phyloP scores from a whole-genome alignment of 2,329 filamentous ascomycete species.

The Aspergillus cejpii region DNA sequence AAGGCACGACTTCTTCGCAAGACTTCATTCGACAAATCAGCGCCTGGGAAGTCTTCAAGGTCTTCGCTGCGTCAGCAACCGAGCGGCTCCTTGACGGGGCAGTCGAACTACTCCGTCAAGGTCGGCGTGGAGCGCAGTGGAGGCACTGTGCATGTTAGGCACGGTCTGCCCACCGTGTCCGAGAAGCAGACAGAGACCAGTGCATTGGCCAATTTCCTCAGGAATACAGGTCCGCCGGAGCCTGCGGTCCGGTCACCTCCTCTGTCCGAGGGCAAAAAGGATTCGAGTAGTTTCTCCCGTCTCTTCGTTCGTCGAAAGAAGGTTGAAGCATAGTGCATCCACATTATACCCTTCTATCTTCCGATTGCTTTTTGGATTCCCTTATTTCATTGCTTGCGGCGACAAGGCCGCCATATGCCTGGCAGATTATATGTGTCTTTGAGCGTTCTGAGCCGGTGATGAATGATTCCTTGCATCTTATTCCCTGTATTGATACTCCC shows the following conservation, averaged over 20 bases:
- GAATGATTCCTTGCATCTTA: slow-evolving; percentile 14
- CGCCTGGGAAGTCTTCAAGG: slow-evolving; percentile 28
- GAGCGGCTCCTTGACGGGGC: slow-evolving; percentile 24
- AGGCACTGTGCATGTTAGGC: slow-evolving; percentile 6
- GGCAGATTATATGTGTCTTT: slow-evolving; percentile 5
- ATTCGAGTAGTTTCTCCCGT: slow-evolving; percentile 15
- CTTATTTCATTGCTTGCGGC: slow-evolving; percentile 8
- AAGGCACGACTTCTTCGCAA: slow-evolving; percentile 34
- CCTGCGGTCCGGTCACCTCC: slow-evolving; percentile 15
- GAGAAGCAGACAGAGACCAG: slow-evolving; percentile 46
- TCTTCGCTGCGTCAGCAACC: slow-evolving; percentile 32
- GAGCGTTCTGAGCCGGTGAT: slow-evolving; percentile 14
- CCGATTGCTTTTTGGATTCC: slow-evolving; percentile 10
- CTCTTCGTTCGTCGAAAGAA: slow-evolving; percentile 26
- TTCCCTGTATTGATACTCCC: slow-evolving; percentile 6
- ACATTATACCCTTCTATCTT: slow-evolving; percentile 8
- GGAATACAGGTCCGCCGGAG: slow-evolving; percentile 59
- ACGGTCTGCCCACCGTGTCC: slow-evolving; percentile 19
- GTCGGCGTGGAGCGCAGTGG: slow-evolving; percentile 33
- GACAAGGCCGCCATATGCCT: slow-evolving; percentile 8
- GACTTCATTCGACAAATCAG: slow-evolving; percentile 24
- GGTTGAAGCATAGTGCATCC: slow-evolving; percentile 10
- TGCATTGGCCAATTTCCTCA: slow-evolving; percentile 67
- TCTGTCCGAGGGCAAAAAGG: slow-evolving; percentile 8
- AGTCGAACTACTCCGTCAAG: slow-evolving; percentile 36